Base-by-base conservation (phyloP, 257 asterid genomes). In the Cynanchum wilfordii region DNA sequence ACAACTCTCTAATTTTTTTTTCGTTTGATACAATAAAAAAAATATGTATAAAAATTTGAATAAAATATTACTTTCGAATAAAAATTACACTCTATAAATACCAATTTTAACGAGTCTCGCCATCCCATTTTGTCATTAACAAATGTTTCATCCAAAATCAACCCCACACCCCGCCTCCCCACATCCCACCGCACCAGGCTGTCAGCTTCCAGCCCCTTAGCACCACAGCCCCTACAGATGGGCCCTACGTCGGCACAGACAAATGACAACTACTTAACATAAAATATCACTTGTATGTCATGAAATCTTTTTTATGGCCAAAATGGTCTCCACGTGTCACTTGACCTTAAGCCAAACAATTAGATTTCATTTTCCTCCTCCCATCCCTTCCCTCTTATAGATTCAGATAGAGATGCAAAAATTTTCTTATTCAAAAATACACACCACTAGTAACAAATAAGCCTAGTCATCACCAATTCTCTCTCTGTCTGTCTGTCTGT, bases 161-260 rank as follows among this genome's bases (percentile, higher is more conserved):
- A 36, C n/a, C n/a, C n/a, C 44, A 22, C 33, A 10, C 69, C 62
- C 49, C 55, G 30, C 51, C 54, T n/a, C n/a, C n/a, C n/a, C n/a
- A n/a, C n/a, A n/a, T n/a, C n/a, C n/a, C n/a, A n/a, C 56, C 27
- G 25, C 66, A 63, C 49, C 55, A 38, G 36, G 17, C 68, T 47
- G 57, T 45, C 56, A 45, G 50, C 29, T 40, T 63, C 54, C 54
- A 51, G 47, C 47, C 51, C 66, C 27, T 52, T n/a, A n/a, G n/a
- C 50, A n/a, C 7, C 65, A 30, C 17, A 10, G 7, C 45, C 45
- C 45, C 10, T 6, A 40, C 52, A 63, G 15, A 77, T 78, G 55
- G 93, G 80, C 72, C 95, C 90, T 54, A 88, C 86, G 92, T 89
- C 93, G 93, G 96, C 96, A 89, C 86, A 89, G 91, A 86, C 92